Evolutionary conservation across 2,329 filamentous ascomycete genomes (phyloP).

Genomic region (Cytospora schulzeri): DNA sequence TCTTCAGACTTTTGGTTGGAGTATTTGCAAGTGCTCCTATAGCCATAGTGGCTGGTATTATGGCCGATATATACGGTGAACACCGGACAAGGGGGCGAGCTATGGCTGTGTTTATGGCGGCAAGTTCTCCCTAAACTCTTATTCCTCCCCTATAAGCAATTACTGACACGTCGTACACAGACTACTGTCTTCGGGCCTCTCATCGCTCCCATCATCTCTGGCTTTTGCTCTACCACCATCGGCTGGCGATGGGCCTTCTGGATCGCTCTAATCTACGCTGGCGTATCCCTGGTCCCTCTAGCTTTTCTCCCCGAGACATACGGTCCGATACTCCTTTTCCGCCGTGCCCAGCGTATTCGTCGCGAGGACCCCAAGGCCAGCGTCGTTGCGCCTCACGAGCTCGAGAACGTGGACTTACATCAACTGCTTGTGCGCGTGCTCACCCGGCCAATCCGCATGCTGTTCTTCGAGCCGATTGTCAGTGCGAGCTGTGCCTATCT

Average conservation of each 20-base stretch:
- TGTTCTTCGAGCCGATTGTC: slow-evolving; percentile 72
- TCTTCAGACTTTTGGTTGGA: slow-evolving; percentile 58
- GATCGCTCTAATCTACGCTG: slow-evolving; percentile 70
- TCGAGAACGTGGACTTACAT: slow-evolving; percentile 59
- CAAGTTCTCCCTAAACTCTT: slow-evolving; percentile 36
- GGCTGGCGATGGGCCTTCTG: slow-evolving; percentile 74
- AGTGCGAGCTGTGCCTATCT: slow-evolving; percentile 70
- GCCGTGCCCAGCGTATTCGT: slow-evolving; percentile 59
- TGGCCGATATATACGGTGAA: slow-evolving; percentile 67
- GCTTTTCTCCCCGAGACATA: slow-evolving; percentile 68
- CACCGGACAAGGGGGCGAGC: slow-evolving; percentile 58
- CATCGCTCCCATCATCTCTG: slow-evolving; percentile 66
- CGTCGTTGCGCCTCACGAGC: slow-evolving; percentile 63
- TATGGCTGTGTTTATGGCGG: slow-evolving; percentile 66
- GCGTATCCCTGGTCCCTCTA: slow-evolving; percentile 59
- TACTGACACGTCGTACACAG: slow-evolving; percentile 35
- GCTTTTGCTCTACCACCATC: slow-evolving; percentile 59
- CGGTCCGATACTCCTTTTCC: slow-evolving; percentile 58
- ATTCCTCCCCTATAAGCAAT: not conserved
- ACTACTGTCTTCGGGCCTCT: slow-evolving; percentile 67
- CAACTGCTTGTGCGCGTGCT: slow-evolving; percentile 71
- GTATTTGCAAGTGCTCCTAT: slow-evolving; percentile 61
- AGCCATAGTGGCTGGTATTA: slow-evolving; percentile 62
- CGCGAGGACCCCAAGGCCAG: slow-evolving; percentile 53
- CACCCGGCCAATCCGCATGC: slow-evolving; percentile 72